A percentile compares a stretch with the other conserved stretches of the same genome.
Evolutionary conservation across 106 monocot species (phyloP).

Genomic region (Agapanthus africanus): DNA sequence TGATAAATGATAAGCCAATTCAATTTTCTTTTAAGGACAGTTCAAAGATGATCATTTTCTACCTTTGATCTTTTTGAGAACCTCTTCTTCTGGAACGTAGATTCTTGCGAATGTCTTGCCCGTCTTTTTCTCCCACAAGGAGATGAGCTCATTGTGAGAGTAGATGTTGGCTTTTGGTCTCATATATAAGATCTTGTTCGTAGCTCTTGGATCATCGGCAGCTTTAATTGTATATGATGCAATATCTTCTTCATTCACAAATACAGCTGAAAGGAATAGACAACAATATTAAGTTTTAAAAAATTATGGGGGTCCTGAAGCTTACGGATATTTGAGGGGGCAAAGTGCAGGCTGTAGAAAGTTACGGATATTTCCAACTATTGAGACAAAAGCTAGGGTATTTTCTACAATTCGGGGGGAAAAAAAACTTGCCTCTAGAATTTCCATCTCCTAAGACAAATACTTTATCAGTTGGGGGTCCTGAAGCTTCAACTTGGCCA

Average conservation of each 20-base stretch:
- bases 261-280: too few species aligned
- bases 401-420: neutral
- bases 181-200: slow-evolving; percentile 61
- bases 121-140: slow-evolving; percentile 54
- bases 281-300: too few species aligned
- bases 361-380: too few species aligned
- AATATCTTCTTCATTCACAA: slow-evolving; percentile 50
- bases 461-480: slow-evolving; percentile 18
- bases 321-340: too few species aligned
- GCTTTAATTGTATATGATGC: slow-evolving; percentile 45
- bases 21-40: too few species aligned
- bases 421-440: slow-evolving; percentile 20
- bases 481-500: slow-evolving; percentile 10
- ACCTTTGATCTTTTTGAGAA: too few species aligned
- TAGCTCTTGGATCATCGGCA: slow-evolving; percentile 53
- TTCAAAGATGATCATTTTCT: too few species aligned
- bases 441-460: slow-evolving; percentile 35
- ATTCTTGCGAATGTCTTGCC: slow-evolving; percentile 40
- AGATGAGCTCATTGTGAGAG: slow-evolving; percentile 34
- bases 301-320: too few species aligned
- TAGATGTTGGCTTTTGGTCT: slow-evolving; percentile 43
- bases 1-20: too few species aligned
- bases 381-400: too few species aligned
- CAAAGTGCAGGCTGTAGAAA: too few species aligned
- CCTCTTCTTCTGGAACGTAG: too few species aligned